These are phyloP conservation scores for Jaapia argillacea DNA, from an alignment of 768 basidiomycete genomes.

Conservation along the genomic window DNA sequence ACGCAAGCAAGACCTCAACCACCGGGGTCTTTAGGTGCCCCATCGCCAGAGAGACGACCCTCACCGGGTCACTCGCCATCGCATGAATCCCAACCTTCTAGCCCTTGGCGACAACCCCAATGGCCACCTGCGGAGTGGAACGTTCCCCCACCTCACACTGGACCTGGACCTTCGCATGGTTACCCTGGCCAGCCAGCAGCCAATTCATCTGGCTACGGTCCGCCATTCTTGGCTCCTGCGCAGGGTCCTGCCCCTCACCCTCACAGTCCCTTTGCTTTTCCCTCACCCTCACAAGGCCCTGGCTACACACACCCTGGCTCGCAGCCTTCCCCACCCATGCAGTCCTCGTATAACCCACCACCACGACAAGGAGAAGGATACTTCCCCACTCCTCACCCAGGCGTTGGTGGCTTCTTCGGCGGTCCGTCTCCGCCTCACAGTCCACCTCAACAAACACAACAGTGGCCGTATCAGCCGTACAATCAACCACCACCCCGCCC, in stretches of 20 bases:
- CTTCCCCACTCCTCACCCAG: background rate
- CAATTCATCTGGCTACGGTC: slow-evolving; percentile 3
- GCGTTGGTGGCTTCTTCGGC: background rate
- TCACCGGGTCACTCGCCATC: background rate
- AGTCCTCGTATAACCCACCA: background rate
- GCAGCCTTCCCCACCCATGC: background rate
- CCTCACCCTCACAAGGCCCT: background rate
- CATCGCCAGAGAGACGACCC: background rate
- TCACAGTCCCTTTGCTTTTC: background rate
- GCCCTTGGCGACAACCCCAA: slow-evolving; percentile 17
- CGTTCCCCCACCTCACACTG: slow-evolving; percentile 7
- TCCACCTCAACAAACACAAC: background rate
- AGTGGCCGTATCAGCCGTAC: background rate
- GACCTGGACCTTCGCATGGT: slow-evolving; percentile 8
- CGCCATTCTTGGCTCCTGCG: background rate
- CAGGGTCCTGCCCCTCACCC: background rate
- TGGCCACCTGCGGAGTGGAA: slow-evolving; percentile 39
- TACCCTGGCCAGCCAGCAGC: slow-evolving; percentile 4
- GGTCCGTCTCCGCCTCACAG: background rate
- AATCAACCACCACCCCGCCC: background rate
- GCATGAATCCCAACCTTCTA: background rate
- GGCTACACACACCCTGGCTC: background rate
- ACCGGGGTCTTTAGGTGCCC: slow-evolving; percentile 21
- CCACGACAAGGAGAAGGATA: too few species aligned
- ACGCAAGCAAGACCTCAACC: slow-evolving; percentile 23